Conservation (phyloP, 2,329 filamentous ascomycete genomes). For the Beauveria caledonica region DNA sequence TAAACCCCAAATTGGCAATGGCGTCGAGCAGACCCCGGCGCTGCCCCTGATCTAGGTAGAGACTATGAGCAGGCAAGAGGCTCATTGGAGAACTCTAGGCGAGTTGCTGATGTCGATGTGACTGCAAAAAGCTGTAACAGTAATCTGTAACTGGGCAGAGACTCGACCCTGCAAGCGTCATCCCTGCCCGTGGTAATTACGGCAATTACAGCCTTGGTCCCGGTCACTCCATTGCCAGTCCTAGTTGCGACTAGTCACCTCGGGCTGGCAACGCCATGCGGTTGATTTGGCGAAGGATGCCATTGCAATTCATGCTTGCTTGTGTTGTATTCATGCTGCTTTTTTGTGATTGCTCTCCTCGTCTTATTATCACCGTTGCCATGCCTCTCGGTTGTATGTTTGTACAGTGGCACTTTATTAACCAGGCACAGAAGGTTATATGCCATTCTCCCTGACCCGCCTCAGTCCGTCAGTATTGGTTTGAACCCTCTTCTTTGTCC, state of each 20-base stretch:
- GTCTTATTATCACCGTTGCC: too few relatives aligned
- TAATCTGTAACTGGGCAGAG: not conserved
- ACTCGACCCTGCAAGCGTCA: not conserved
- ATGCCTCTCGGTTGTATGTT: too few relatives aligned
- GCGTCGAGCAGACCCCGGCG: not conserved
- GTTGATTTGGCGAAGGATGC: not conserved
- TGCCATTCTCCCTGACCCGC: too few relatives aligned
- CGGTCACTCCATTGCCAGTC: not conserved
- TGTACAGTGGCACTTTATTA: too few relatives aligned
- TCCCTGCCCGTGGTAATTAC: conserved; percentile 17
- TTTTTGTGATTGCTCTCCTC: too few relatives aligned
- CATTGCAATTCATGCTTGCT: not conserved
- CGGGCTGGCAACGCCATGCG: too few relatives aligned
- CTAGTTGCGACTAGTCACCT: not conserved
- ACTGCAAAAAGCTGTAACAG: too few relatives aligned
- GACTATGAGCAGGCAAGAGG: not conserved
- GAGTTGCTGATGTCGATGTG: not conserved
- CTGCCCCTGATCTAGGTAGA: not conserved
- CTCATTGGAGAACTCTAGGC: not conserved
- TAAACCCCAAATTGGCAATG: not conserved
- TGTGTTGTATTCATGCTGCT: not conserved
- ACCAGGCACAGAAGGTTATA: too few relatives aligned
- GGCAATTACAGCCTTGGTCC: conserved; percentile 14
- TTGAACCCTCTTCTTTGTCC: too few relatives aligned
- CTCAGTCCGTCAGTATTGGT: too few relatives aligned